Base-by-base conservation (phyloP, 176 grass and related monocot genomes). In the Juncus effusus region DNA sequence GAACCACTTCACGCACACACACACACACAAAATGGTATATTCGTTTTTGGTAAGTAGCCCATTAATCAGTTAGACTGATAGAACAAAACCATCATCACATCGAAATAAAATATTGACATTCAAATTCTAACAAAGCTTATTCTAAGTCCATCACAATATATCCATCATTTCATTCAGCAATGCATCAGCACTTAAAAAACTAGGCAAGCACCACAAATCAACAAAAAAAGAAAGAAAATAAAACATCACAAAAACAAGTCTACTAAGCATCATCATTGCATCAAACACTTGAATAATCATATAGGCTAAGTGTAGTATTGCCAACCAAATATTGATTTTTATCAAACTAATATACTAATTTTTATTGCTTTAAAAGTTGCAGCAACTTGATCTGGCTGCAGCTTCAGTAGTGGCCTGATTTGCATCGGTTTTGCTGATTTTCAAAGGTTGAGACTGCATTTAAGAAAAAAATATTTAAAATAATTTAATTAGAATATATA, bases 391-490 rank as follows among this genome's bases (percentile, higher is more conserved):
- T 77, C 62, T 83, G 51, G 74, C 58, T 9, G 76, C 67, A 13
- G 78, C 76, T 28, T 75, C 59, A 63, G 62, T 56, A 11, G 74
- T 38, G 4, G 74, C 55, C 38, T 83, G 74, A 63, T 55, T 67
- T 11, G 55, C 60, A 6, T 95, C 90, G 3, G 76, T 62, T 72
- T 87, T 86, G 59, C 59, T 82, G 54, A 95, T 90, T 73, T 90
- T 84, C 59, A 95, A 61, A 56, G 80, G 65, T 5, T 77, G 83
- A 16, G 86, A 59, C 86, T 95, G 80, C 40, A 77, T 36, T 11
- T 72, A 65, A 65, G 0, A 6, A 42, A 60, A 39, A 78, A 60
- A 38, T 62, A 35, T 15, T 50, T 38, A 59, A 55, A 56, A 36
- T 28, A 64, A 40, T 11, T 35, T 37, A 15, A 57, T 9, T 45